Evolutionary conservation across 257 asterid species (phyloP), one percentile per base, ranked within the genome.

Genomic region (Jacaranda mimosifolia): DNA sequence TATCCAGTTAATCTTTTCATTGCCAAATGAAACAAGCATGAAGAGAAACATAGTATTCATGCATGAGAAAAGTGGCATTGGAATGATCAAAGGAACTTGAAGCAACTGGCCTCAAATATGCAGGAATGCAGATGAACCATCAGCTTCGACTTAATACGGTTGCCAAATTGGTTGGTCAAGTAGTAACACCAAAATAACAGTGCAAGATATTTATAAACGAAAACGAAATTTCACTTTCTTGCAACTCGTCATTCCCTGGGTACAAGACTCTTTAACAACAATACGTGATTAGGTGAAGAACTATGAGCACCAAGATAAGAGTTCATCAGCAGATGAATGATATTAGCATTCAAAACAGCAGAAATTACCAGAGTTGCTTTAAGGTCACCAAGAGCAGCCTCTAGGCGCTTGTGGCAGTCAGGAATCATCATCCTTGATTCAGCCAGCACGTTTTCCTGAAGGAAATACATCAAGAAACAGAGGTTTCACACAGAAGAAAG

Each of bases 371-470:
- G 70, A 60, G 83, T 75, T 58, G 72, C 85, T 84, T 81, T 87
- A 17, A 89, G 89, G 70, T 89, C 94, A n/a, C 80, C 71, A 43
- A 84, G 55, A 57, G 94, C 87, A 74, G 81, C 82, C 74, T 89
- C 92, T 3, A 89, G 80, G 13, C 92, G 91, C 84, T 87, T 87
- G 81, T 58, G 85, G 72, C 91, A 89, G 66, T 87, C 92, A n/a
- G 92, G 92, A 32, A 89, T 77, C 94, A 87, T 89, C 94, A 89
- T 87, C 73, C 94, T 83, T 55, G 92, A 89, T 78, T 87, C 92
- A 74, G 92, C 87, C 77, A 89, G 66, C 71, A 87, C 92, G 45
- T 87, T 86, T 58, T 89, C 94, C 94, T 89, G 81, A 77, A 85
- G 17, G n/a, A 74, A 39, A 26, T 19, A 26, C 5, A 32, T 69